A percentile compares a stretch with the other conserved stretches of the same genome.
These are phyloP conservation scores for Neurospora sp. DNA, from an alignment of 495 filamentous ascomycete species.

Conservation along the genomic window DNA sequence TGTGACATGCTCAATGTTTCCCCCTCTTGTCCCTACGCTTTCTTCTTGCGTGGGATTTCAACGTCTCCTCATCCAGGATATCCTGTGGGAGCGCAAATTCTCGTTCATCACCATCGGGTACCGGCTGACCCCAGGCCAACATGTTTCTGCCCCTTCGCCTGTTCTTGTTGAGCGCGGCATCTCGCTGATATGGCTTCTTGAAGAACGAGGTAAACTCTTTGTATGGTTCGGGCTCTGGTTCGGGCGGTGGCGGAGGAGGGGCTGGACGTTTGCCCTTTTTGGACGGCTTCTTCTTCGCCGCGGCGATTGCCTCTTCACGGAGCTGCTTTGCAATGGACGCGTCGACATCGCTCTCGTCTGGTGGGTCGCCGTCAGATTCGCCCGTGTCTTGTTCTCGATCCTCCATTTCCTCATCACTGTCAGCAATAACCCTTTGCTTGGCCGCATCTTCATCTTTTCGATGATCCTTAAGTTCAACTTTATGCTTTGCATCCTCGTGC, in stretches of 20 bases:
- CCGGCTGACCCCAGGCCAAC: constrained; percentile 66
- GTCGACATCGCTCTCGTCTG: constrained; percentile 56
- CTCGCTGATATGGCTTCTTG: constrained; percentile 62
- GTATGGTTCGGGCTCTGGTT: constrained; percentile 15
- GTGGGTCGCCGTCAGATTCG: constrained; percentile 18
- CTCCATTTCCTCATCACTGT: constrained; percentile 15
- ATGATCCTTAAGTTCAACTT: constrained; percentile 14
- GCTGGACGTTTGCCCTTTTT: constrained; percentile 1
- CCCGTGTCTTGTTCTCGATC: constrained; percentile 1
- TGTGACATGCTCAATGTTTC: constrained; percentile 12
- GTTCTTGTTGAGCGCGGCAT: constrained; percentile 55
- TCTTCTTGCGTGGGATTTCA: constrained; percentile 55
- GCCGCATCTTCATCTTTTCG: constrained; percentile 17
- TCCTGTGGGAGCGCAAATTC: constrained; percentile 71
- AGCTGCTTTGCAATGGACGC: constrained; percentile 63
- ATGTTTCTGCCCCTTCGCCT: constrained; percentile 46
- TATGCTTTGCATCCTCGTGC: constrained; percentile 15
- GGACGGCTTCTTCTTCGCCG: constrained; percentile 12
- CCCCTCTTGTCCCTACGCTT: constrained; percentile 30
- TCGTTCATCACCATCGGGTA: constrained; percentile 58
- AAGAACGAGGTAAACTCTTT: constrained; percentile 83
- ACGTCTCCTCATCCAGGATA: constrained; percentile 54
- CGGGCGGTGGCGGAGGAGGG: constrained; percentile 1
- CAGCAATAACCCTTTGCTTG: constrained; percentile 6
- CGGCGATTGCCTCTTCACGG: constrained; percentile 55